Percentiles rank a stretch among this genome's conserved stretches.
Evolutionary conservation across 129 eudicot genomes (phyloP).

Genomic region (Helichrysum umbraculigerum): DNA sequence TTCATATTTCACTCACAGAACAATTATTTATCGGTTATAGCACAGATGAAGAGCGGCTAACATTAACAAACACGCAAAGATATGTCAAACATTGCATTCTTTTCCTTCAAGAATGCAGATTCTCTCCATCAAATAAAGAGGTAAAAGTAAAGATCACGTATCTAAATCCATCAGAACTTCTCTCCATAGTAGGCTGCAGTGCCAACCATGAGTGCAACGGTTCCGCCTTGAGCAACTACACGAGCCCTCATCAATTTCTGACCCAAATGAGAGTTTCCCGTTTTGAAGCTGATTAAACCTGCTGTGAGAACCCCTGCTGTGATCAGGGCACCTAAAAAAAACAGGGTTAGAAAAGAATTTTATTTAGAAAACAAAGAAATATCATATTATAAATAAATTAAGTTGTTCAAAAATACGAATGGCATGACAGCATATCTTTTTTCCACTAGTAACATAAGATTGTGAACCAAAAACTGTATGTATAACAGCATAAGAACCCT

Average conservation of each 20-base stretch:
- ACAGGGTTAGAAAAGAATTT: constrained; percentile 2
- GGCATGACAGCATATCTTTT: neutral
- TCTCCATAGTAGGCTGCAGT: constrained; percentile 90
- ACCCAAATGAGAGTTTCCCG: constrained; percentile 83
- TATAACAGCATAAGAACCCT: neutral
- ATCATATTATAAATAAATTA: neutral
- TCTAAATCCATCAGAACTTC: constrained; percentile 33
- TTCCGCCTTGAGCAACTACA: constrained; percentile 93
- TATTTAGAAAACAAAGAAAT: neutral
- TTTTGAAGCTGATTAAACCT: constrained; percentile 84
- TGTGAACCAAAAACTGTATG: neutral
- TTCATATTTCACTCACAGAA: constrained; percentile 16
- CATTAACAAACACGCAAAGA: constrained; percentile 3
- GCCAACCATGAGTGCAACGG: constrained; percentile 98
- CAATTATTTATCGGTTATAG: constrained; percentile 12
- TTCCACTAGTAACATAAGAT: neutral
- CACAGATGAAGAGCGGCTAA: constrained; percentile 18
- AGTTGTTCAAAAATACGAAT: neutral
- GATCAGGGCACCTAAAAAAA: constrained; percentile 80
- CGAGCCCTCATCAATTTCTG: constrained; percentile 97
- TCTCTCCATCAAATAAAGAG: constrained; percentile 7
- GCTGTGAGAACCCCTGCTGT: constrained; percentile 98
- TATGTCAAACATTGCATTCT: constrained; percentile 13
- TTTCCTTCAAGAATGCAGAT: constrained; percentile 9
- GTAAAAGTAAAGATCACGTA: neutral